phyloP scores from a whole-genome alignment of 495 filamentous ascomycete genomes.

The Penicillium waksmanii region DNA sequence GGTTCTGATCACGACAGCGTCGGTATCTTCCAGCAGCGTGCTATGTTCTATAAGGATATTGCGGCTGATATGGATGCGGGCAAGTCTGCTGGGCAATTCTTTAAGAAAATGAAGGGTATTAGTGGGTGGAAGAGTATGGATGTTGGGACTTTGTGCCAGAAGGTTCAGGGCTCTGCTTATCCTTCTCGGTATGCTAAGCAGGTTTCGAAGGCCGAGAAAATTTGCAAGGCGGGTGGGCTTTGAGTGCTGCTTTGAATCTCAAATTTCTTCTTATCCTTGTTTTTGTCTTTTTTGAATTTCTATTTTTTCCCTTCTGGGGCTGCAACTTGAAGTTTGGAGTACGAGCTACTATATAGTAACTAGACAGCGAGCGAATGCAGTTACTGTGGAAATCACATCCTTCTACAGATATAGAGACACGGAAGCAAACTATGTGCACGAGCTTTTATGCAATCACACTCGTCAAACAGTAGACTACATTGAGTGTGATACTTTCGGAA shows the following conservation, averaged over 20 bases:
- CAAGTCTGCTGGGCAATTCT: conserved; percentile 23
- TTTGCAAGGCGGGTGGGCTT: conserved; percentile 24
- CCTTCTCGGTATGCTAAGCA: conserved; percentile 18
- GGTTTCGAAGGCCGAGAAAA: conserved; percentile 23
- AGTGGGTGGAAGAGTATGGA: conserved; percentile 24
- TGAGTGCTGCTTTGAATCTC: neutral
- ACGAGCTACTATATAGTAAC: no score
- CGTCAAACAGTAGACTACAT: no score
- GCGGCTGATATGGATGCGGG: conserved; percentile 26
- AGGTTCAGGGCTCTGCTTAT: conserved; percentile 24
- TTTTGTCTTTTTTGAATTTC: no score
- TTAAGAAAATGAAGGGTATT: conserved; percentile 16
- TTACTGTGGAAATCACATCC: no score
- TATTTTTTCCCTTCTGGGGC: no score
- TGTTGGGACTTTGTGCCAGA: conserved; percentile 25
- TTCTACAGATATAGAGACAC: no score
- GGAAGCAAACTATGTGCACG: no score
- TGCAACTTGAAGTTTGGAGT: no score
- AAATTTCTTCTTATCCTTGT: no score
- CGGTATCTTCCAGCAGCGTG: conserved; percentile 28
- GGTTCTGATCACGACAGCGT: conserved; percentile 25
- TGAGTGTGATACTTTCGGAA: no score
- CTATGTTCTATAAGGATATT: conserved; percentile 19
- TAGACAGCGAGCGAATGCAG: no score
- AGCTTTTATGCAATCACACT: no score